Conservation (phyloP, 176 grass and related monocot species). For the Triticum urartu region DNA sequence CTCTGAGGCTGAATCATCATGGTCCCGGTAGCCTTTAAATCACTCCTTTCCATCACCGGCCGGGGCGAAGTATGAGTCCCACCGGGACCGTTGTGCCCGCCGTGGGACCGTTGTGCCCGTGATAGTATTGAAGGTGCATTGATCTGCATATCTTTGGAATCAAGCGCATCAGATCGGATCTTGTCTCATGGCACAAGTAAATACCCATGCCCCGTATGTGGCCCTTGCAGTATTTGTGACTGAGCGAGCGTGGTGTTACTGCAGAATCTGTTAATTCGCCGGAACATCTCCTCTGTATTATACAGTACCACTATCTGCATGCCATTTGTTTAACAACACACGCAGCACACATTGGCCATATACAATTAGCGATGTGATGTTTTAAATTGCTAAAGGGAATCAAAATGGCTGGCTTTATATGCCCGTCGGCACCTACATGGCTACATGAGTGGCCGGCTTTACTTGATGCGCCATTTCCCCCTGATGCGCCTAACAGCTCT, state of each 20-base stretch:
- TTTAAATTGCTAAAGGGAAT: neutral
- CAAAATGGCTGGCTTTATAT: neutral
- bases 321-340: neutral
- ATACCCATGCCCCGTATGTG: neutral
- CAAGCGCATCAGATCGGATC: neutral
- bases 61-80: too few relatives aligned
- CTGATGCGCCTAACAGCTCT: too few relatives aligned
- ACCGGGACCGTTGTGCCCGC: too few relatives aligned
- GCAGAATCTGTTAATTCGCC: too few relatives aligned
- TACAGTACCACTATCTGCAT: neutral
- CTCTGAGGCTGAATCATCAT: too few relatives aligned
- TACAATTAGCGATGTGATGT: neutral
- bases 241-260: too few relatives aligned
- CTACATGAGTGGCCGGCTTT: neutral
- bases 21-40: too few relatives aligned
- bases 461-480: neutral
- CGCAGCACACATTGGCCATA: neutral
- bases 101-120: too few relatives aligned
- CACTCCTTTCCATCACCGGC: too few relatives aligned
- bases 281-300: neutral
- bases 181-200: neutral
- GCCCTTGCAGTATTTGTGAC: too few relatives aligned
- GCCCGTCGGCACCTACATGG: neutral
- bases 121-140: too few relatives aligned
- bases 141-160: too few relatives aligned